Base-by-base conservation (phyloP, 805 yeast genomes). In the Sugiyamaella marilandica region DNA sequence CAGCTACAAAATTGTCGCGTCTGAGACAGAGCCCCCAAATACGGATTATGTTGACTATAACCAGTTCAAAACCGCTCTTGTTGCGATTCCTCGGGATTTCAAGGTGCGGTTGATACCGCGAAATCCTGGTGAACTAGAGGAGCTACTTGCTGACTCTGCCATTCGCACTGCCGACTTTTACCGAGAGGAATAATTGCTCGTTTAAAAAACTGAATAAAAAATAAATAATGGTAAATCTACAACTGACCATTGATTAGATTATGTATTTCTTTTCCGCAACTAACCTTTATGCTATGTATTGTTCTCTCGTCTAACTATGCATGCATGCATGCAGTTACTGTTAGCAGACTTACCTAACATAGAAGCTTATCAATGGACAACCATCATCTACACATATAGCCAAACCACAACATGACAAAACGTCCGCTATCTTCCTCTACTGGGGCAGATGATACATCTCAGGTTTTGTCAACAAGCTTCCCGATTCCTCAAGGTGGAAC, bases 1-100 rank as follows among this genome's bases (percentile, higher is more conserved):
- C 1, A 58, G 74, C 34, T 84, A 75, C 61, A 69, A 74, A 46
- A 69, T 83, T 16, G 65, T 59, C 13, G 64, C 62, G 2, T 53
- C 60, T 4, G 56, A 58, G 39, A 39, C 47, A 10, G 56, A 48
- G 53, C 62, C 63, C 11, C 62, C 62, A 41, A 57, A 59, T 46
- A 55, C 61, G 34, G 63, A 60, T 37, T 59, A 59, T 34, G 60
- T 60, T 29, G 63, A 59, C 26, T 59, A 59, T 51, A 59, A 60
- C 47, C 55, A 47, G 39, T 46, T 59, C 51, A 59, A 59, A 49
- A 55, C 59, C 19, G 63, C 62, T 10, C 45, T 60, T 49, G 63
- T 60, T 5, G 61, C 62, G 18, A 57, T 57, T 45, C 63, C 63
- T n/a, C 52, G 61, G 5, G 63, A 59, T 34, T 60, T 60, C 56